Base-by-base conservation (phyloP, 2,329 filamentous ascomycete species). In the Botryotinia narcissicola region DNA sequence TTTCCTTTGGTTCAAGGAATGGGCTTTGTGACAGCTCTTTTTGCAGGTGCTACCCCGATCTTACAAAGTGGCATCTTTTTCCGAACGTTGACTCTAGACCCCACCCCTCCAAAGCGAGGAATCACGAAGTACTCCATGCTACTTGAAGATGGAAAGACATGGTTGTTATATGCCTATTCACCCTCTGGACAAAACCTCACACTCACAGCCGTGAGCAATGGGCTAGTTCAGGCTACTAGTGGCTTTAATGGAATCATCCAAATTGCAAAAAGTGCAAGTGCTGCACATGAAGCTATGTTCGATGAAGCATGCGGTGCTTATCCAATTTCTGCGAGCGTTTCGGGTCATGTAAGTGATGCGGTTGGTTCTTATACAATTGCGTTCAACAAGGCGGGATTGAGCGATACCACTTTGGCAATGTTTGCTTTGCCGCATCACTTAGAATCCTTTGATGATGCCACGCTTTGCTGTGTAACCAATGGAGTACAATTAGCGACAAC, bases 1-100 rank as follows among this genome's bases (percentile, higher is more conserved):
- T 94, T 97, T 76, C 94, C 95, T 0, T 80, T 98, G 12, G 90
- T 97, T 0, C 95, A 98, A 80, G 96, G 96, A 18, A 96, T 97
- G 90, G 91, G 89, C 0, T 97, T 94, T 78, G 85, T 97, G 29
- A 98, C 95, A 7, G 95, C 87, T 0, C 82, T 92, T 29, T 98
- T 95, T 82, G 86, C 86, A 71, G 89, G 90, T 44, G 86, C 89
- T 0, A 90, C 89, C 12, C 95, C 95, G 0, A 80, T 91, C 6
- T 86, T 98, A 61, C 90, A 95, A 77, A 92, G 91, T 35, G 90
- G 89, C 1, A 87, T 96, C 2, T 92, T 91, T 74, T 97, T 95
- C 84, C 86, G 87, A 73, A 89, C 87, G 29, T 85, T 98, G 66
- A 90, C 87, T 51, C 86, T 86, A 51, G 82, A 87, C 2, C 83